Percentiles rank a stretch among this genome's conserved stretches.
Conservation (phyloP, 2,329 filamentous ascomycete species). For the Pleomassaria siparia region DNA sequence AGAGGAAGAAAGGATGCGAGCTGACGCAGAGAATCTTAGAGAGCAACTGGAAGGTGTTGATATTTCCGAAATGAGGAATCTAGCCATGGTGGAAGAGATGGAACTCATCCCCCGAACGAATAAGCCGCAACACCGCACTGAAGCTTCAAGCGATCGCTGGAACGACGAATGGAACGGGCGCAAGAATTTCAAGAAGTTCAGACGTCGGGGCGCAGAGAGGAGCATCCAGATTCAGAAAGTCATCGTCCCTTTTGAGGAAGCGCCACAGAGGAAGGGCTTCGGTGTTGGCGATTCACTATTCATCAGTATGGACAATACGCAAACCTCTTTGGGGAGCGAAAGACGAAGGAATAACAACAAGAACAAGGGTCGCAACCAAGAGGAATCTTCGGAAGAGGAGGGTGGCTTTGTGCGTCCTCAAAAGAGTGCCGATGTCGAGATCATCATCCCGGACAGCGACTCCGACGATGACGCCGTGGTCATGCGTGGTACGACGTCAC, state of each 20-base stretch:
- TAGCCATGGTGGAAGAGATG: constrained; percentile 78
- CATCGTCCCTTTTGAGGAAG: constrained; percentile 72
- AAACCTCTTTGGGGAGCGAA: constrained; percentile 20
- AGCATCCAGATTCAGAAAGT: constrained; percentile 54
- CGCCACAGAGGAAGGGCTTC: constrained; percentile 65
- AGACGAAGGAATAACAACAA: constrained; percentile 10
- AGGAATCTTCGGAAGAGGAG: constrained; percentile 28
- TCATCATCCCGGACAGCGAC: constrained; percentile 36
- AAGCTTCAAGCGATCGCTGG: constrained; percentile 66
- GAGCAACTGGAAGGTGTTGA: constrained; percentile 65
- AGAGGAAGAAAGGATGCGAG: constrained; percentile 54
- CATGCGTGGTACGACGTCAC: constrained; percentile 18
- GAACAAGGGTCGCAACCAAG: constrained; percentile 9
- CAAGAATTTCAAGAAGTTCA: constrained; percentile 94
- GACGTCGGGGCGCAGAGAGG: constrained; percentile 46
- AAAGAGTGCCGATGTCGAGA: constrained; percentile 18
- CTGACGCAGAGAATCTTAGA: constrained; percentile 52
- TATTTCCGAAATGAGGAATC: constrained; percentile 69
- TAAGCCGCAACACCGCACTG: constrained; percentile 27
- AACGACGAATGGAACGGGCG: constrained; percentile 89
- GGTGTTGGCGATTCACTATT: constrained; percentile 78
- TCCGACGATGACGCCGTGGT: constrained; percentile 28
- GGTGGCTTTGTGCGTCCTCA: constrained; percentile 30
- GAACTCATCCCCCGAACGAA: constrained; percentile 54
- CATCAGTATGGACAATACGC: constrained; percentile 57